Evolutionary conservation across 1,284 basidiomycete genomes (phyloP), one percentile per base, ranked within the genome.

Genomic region (Fomitopsis schrenkii): DNA sequence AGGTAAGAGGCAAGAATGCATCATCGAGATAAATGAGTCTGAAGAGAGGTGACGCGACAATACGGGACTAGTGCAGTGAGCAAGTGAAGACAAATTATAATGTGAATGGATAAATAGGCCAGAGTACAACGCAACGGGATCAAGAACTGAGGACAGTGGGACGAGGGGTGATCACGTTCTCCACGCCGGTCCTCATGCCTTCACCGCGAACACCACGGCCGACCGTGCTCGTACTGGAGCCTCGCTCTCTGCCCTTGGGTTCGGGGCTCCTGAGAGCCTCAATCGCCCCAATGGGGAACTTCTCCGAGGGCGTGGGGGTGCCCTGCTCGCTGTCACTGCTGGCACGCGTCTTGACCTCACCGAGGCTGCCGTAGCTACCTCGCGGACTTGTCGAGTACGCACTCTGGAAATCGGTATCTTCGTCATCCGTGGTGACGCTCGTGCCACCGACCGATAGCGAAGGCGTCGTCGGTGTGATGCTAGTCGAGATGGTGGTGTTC

Each of bases 321-420:
- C 67, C 67, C 53, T 64, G 64, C 22, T 71, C 68, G 56, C 64
- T 67, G 52, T 69, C 69, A 55, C 63, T 64, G 15, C 59, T 50
- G 9, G 63, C 63, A 50, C 69, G 64, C 26, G 62, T 61, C 58
- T 66, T 64, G 12, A 54, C 62, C 42, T 68, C 65, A 57, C 74
- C 72, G 59, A 74, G 66, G 64, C 70, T 71, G 62, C 71, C 70
- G 59, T 84, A 86, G 68, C 86, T 89, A 55, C 77, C 82, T 2
- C 88, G 81, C 12, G 90, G 88, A 67, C 88, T 90, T 1, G 81
- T 75, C 5, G 90, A 91, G 72, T 90, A 92, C 42, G 91, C 90
- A 66, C 90, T 93, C 73, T 91, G 90, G 73, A 93, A 93, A 68
- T 93, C 90, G 17, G 88, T 88, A 68, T 93, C 90, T 36, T 90